These are phyloP conservation scores for Pichia sp. DNA, from an alignment of 1,139 yeast genomes.

Conservation along the genomic window DNA sequence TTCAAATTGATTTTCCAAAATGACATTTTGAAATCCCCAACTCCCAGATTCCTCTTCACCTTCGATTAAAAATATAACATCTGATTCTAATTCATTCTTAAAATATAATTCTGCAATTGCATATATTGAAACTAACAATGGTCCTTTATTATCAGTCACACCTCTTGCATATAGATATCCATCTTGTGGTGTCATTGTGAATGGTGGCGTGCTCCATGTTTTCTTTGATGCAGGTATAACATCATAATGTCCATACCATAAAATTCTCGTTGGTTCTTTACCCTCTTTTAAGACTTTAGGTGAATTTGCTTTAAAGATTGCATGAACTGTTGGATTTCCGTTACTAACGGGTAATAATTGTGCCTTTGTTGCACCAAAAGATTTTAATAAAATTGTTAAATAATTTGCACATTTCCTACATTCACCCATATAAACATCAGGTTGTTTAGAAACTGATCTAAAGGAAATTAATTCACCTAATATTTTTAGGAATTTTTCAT, in stretches of 20 bases:
- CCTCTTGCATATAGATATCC: conserved; percentile 92
- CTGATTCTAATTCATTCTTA: conserved; percentile 50
- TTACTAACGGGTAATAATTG: conserved; percentile 64
- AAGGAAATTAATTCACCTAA: conserved; percentile 58
- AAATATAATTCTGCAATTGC: conserved; percentile 72
- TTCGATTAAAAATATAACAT: conserved; percentile 78
- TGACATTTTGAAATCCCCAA: conserved; percentile 68
- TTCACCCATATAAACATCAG: conserved; percentile 62
- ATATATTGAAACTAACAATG: conserved; percentile 79
- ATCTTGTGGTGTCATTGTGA: conserved; percentile 62
- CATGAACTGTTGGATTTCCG: conserved; percentile 80
- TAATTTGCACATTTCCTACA: conserved; percentile 84
- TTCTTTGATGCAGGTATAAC: conserved; percentile 60
- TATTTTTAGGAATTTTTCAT: conserved; percentile 59
- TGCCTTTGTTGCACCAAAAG: conserved; percentile 66
- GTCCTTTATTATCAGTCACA: conserved; percentile 92
- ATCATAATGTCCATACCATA: conserved; percentile 96
- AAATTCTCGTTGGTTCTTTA: conserved; percentile 34
- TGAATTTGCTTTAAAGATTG: conserved; percentile 49
- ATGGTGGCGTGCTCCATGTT: conserved; percentile 83
- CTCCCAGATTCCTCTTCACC: conserved; percentile 97
- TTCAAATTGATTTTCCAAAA: conserved; percentile 38
- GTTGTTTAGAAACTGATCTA: conserved; percentile 71
- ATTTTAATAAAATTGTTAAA: conserved; percentile 54
- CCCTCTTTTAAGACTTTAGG: not conserved